phyloP scores from a whole-genome alignment of 495 filamentous ascomycete genomes.

The Usnea hakonensis region DNA sequence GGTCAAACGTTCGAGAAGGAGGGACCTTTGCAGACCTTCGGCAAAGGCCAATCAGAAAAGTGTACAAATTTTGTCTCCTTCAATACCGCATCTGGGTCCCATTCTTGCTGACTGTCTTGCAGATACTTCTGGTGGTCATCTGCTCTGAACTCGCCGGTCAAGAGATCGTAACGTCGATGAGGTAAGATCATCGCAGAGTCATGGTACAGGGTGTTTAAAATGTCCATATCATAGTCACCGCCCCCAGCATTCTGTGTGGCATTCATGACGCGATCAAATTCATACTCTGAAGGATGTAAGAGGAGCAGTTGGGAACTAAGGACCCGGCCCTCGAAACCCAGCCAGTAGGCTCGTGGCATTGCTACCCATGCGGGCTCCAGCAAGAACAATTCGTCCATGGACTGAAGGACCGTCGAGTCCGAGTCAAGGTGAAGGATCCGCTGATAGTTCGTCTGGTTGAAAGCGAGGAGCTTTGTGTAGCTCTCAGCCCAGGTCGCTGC shows the following conservation, averaged over 20 bases:
- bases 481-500: constrained; percentile 54
- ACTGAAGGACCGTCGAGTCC: constrained; percentile 54
- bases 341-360: constrained; percentile 69
- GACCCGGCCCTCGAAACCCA: constrained; percentile 42
- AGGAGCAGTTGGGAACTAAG: constrained; percentile 60
- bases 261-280: constrained; percentile 46
- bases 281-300: constrained; percentile 48
- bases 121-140: constrained; percentile 52
- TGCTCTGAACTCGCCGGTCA: constrained; percentile 61
- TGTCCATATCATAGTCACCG: constrained; percentile 62
- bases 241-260: constrained; percentile 29
- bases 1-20: neutral
- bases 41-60: constrained; percentile 72
- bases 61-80: constrained; percentile 66
- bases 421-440: constrained; percentile 65
- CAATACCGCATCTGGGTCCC: constrained; percentile 56
- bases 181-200: constrained; percentile 62
- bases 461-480: constrained; percentile 61
- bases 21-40: constrained; percentile 40
- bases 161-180: constrained; percentile 60
- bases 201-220: constrained; percentile 59
- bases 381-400: constrained; percentile 65
- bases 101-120: constrained; percentile 51
- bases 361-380: constrained; percentile 49
- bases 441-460: constrained; percentile 59